Evolutionary conservation across 306 rosid genomes (phyloP).

Genomic region (Gynostemma pentaphyllum): DNA sequence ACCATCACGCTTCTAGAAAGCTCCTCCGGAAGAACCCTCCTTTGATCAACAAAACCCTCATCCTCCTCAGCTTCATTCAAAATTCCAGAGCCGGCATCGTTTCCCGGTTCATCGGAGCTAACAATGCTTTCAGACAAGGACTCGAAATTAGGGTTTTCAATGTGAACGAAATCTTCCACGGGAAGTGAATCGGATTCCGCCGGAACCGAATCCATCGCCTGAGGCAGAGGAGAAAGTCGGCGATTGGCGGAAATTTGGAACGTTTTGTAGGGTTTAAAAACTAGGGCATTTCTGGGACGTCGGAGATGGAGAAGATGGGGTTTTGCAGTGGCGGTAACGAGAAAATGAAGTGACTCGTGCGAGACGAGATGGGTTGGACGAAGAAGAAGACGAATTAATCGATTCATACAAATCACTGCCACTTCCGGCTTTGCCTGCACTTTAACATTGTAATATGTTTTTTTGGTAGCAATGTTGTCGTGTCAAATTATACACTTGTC

Average conservation of each 20-base stretch:
- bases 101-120: slow-evolving; percentile 40
- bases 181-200: slow-evolving; percentile 24
- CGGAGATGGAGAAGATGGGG: background rate
- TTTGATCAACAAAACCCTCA: slow-evolving; percentile 24
- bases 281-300: slow-evolving; percentile 1
- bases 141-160: slow-evolving; percentile 51
- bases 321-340: background rate
- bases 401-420: slow-evolving; percentile 25
- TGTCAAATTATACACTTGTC: background rate
- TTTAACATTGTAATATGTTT: background rate
- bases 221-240: slow-evolving; percentile 10
- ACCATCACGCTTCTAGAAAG: slow-evolving; percentile 49
- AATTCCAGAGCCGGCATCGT: slow-evolving; percentile 10
- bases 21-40: slow-evolving; percentile 51
- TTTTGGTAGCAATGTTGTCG: background rate
- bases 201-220: slow-evolving; percentile 44
- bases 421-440: background rate
- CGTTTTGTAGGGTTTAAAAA: slow-evolving; percentile 18
- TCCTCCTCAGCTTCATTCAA: slow-evolving; percentile 13
- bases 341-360: slow-evolving; percentile 21
- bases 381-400: slow-evolving; percentile 26
- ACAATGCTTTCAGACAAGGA: slow-evolving; percentile 60
- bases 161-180: slow-evolving; percentile 61
- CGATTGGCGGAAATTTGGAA: slow-evolving; percentile 6
- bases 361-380: slow-evolving; percentile 26